Percentiles rank a stretch among this genome's conserved stretches.
Conservation (phyloP, 768 basidiomycete genomes). For the Suillus hirtellus region DNA sequence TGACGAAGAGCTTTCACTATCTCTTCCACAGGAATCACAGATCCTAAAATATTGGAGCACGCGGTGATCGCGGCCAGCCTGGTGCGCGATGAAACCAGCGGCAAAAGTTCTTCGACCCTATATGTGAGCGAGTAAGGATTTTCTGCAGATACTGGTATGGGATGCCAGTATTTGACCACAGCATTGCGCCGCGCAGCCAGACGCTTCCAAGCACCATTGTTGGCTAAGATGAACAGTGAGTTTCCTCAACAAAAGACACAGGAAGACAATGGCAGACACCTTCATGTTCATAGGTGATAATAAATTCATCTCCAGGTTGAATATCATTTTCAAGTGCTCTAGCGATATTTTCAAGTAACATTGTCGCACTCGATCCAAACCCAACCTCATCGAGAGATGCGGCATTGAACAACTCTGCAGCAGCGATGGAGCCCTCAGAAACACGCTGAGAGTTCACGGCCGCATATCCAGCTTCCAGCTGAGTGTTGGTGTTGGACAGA, state of each 20-base stretch:
- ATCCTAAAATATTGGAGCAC: constrained; percentile 76
- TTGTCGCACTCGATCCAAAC: constrained; percentile 65
- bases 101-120: constrained; percentile 55
- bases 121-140: constrained; percentile 70
- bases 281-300: constrained; percentile 81
- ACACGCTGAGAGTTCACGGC: constrained; percentile 56
- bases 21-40: constrained; percentile 60
- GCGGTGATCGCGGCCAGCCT: constrained; percentile 74
- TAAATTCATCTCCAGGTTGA: constrained; percentile 65
- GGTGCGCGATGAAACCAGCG: constrained; percentile 63
- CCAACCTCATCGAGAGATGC: constrained; percentile 59
- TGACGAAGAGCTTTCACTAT: constrained; percentile 51
- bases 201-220: constrained; percentile 75
- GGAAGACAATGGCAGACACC: constrained; percentile 38
- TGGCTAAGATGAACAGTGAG: constrained; percentile 44
- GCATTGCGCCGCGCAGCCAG: constrained; percentile 62
- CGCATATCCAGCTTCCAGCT: constrained; percentile 69
- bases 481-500: constrained; percentile 69
- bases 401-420: constrained; percentile 65
- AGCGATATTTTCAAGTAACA: constrained; percentile 69
- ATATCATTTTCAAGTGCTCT: constrained; percentile 59
- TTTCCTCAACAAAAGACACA: background rate
- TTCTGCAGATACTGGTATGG: constrained; percentile 44
- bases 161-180: constrained; percentile 59
- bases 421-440: constrained; percentile 49